Evolutionary conservation across 306 rosid species (phyloP).

Genomic region (Fragaria vesca): DNA sequence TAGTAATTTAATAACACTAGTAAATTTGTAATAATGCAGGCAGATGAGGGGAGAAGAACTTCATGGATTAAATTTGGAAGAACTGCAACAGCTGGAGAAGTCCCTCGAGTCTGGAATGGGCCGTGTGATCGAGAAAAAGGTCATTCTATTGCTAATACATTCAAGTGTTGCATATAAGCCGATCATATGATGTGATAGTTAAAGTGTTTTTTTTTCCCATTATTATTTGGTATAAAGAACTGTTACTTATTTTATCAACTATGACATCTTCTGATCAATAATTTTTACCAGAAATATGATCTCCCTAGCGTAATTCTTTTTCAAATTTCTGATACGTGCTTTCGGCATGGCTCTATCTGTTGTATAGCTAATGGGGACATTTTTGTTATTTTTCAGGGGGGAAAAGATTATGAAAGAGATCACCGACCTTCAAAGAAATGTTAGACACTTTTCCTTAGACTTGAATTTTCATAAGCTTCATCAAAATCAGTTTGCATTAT

Average conservation of each 20-base stretch:
- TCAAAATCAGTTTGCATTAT: background rate
- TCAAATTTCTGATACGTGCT: background rate
- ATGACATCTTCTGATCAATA: background rate
- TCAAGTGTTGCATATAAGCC: too few relatives aligned
- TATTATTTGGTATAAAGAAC: background rate
- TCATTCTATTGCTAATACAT: background rate
- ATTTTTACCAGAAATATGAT: background rate
- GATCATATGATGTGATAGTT: background rate
- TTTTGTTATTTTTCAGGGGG: conserved; percentile 47
- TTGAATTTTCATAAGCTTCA: background rate
- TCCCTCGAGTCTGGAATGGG: conserved; percentile 75
- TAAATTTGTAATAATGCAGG: conserved; percentile 33
- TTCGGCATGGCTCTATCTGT: background rate
- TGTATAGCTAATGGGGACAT: background rate
- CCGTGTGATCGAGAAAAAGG: conserved; percentile 75
- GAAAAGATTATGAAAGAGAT: conserved; percentile 77
- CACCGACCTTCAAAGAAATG: conserved; percentile 72
- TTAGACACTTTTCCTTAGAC: conserved; percentile 28
- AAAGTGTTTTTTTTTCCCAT: background rate
- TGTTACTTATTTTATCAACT: background rate
- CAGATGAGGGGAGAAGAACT: conserved; percentile 97
- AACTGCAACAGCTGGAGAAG: conserved; percentile 71
- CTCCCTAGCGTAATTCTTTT: background rate
- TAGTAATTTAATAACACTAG: background rate
- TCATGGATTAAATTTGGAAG: conserved; percentile 62